phyloP scores from a whole-genome alignment of 805 yeast species.

The Yamadazyma philogaea region DNA sequence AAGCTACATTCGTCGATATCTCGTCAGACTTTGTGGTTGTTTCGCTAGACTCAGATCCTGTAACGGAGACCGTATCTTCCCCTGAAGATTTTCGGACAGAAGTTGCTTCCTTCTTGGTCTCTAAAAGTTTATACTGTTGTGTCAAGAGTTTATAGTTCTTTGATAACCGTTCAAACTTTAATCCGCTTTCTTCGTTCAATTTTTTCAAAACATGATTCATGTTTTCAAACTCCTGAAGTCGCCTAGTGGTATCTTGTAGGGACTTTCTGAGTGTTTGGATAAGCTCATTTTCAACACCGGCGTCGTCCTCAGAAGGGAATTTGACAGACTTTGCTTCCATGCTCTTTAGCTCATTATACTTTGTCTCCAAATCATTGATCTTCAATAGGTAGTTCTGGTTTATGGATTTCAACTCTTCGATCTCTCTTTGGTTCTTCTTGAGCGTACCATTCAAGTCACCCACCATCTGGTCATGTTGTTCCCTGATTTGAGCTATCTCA shows the following conservation, averaged over 20 bases:
- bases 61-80: slow-evolving; percentile 1
- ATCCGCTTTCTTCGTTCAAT: slow-evolving; percentile 62
- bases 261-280: slow-evolving; percentile 50
- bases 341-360: slow-evolving; percentile 24
- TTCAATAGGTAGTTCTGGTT: slow-evolving; percentile 44
- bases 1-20: slow-evolving; percentile 46
- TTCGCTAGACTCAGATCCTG: slow-evolving; percentile 11
- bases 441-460: slow-evolving; percentile 36
- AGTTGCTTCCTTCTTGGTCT: slow-evolving; percentile 21
- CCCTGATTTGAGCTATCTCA: slow-evolving; percentile 48
- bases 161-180: slow-evolving; percentile 65
- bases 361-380: slow-evolving; percentile 38
- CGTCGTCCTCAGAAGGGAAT: too few species aligned
- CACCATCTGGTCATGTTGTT: slow-evolving; percentile 51
- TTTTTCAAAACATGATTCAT: slow-evolving; percentile 53
- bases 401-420: slow-evolving; percentile 50
- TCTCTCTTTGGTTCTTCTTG: slow-evolving; percentile 60
- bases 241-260: slow-evolving; percentile 47
- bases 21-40: slow-evolving; percentile 1
- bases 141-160: slow-evolving; percentile 67
- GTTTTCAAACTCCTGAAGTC: slow-evolving; percentile 54
- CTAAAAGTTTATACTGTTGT: slow-evolving; percentile 51
- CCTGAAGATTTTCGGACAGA: slow-evolving; percentile 1
- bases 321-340: slow-evolving; percentile 10
- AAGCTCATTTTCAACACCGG: slow-evolving; percentile 14